Evolutionary conservation across 1,139 yeast species (phyloP), one percentile per base, ranked within the genome.

Genomic region (Spencermartinsiella ligniputridi): DNA sequence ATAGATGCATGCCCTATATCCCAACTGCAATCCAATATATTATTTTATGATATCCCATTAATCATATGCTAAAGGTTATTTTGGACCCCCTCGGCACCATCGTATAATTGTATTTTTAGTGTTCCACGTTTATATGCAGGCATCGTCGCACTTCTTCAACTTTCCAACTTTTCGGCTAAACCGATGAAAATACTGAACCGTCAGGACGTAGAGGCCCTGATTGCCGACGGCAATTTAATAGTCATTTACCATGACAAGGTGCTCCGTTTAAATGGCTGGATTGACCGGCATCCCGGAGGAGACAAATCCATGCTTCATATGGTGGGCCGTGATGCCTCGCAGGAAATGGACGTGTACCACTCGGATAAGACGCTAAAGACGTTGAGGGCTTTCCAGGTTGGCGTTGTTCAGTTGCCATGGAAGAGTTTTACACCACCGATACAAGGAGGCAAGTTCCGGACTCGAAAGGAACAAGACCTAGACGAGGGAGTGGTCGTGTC

Each of bases 321-420:
- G 83, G 76, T 88, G 4, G 97, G 96, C 3, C 69, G 92, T 48
- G 96, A 88, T 64, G 95, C 96, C 8, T 81, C 94, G 0, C 95
- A 87, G 60, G 96, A 88, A 62, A 87, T 88, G 86, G 75, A 80
- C 44, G 90, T 90, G 9, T 69, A 86, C 58, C 96, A 88, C 59
- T 66, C 79, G 25, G 76, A 71, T 15, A 83, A 78, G 41, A 76
- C 95, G 0, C 65, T 75, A 12, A 46, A 53, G 2, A 60, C 63
- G 0, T 82, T 86, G 62, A 60, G 60, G 11, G 71, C 66, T 36
- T 89, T 77, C 76, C 74, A 68, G 47, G 71, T 88, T 11, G 96
- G 96, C 1, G 58, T 57, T 22, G 76, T 87, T 5, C 78, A 79
- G 46, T 61, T 69, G 46, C 68, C 69, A 3, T 88, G 96, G 96